Conservation (phyloP, 2,329 filamentous ascomycete genomes). For the Emergomyces orientalis region DNA sequence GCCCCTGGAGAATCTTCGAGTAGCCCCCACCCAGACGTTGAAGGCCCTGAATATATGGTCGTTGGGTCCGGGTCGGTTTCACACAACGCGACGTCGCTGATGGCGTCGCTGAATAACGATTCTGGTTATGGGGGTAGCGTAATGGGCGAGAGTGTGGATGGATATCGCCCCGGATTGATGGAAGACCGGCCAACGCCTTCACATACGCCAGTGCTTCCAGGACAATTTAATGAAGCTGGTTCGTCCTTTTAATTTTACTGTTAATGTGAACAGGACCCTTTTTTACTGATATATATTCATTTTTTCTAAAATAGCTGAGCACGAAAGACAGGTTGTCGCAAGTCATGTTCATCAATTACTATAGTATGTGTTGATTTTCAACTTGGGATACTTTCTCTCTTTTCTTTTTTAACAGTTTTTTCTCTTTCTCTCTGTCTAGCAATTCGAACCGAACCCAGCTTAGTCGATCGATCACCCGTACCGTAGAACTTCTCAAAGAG, state of each 20-base stretch:
- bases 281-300: constrained; percentile 15
- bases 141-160: constrained; percentile 50
- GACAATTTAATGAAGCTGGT: constrained; percentile 40
- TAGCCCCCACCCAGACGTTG: background rate
- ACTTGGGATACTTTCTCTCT: background rate
- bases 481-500: constrained; percentile 71
- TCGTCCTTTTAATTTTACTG: constrained; percentile 10
- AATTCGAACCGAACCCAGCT: constrained; percentile 83
- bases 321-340: constrained; percentile 60
- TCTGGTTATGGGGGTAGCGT: constrained; percentile 86
- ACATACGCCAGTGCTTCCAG: constrained; percentile 44
- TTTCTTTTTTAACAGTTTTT: constrained; percentile 10
- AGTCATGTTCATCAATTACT: constrained; percentile 85
- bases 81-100: constrained; percentile 69
- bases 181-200: constrained; percentile 50
- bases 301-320: constrained; percentile 40
- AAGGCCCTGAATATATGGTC: constrained; percentile 66
- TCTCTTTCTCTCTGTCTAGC: constrained; percentile 25
- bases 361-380: constrained; percentile 47
- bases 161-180: constrained; percentile 48
- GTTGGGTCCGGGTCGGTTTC: constrained; percentile 75
- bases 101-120: constrained; percentile 73
- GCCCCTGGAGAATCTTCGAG: constrained; percentile 20
- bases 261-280: background rate
- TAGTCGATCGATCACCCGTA: constrained; percentile 77